These are phyloP conservation scores for Rubroshorea leprosula DNA, from an alignment of 345 rosid genomes.

Conservation along the genomic window DNA sequence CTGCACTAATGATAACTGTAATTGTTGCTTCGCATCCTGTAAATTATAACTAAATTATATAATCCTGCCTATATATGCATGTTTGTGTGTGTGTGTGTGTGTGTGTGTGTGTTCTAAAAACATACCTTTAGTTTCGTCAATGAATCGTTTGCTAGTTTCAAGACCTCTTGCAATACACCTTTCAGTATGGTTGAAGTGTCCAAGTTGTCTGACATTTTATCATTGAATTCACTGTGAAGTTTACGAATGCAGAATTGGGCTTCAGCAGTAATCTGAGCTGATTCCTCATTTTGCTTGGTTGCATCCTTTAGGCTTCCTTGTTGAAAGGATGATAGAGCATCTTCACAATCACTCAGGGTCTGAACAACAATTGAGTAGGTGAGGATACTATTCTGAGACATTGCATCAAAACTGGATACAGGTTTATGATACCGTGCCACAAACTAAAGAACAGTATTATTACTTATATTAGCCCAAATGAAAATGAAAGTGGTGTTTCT, in stretches of 20 bases:
- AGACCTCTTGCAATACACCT: slow-evolving; percentile 75
- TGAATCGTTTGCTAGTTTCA: slow-evolving; percentile 68
- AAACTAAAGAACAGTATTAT: too few relatives aligned
- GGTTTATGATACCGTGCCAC: background rate
- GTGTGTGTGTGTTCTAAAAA: too few relatives aligned
- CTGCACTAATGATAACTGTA: slow-evolving; percentile 38
- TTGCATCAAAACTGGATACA: background rate
- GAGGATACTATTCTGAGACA: background rate
- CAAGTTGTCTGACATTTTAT: slow-evolving; percentile 79
- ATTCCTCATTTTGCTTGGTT: slow-evolving; percentile 27
- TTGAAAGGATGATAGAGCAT: slow-evolving; percentile 43
- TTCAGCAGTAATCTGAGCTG: slow-evolving; percentile 34
- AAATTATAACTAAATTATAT: too few relatives aligned
- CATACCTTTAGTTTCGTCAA: slow-evolving; percentile 59
- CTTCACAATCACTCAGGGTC: slow-evolving; percentile 78
- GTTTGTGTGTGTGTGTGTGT: too few relatives aligned
- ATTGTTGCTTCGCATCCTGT: slow-evolving; percentile 43
- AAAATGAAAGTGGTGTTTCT: background rate
- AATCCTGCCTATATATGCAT: too few relatives aligned
- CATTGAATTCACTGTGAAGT: slow-evolving; percentile 50
- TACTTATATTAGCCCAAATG: background rate
- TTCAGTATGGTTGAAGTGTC: slow-evolving; percentile 68
- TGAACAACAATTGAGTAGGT: slow-evolving; percentile 19
- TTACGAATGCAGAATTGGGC: slow-evolving; percentile 49
- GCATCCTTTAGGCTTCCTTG: slow-evolving; percentile 31